phyloP scores from a whole-genome alignment of 257 asterid species.

The Gentiana dahurica region DNA sequence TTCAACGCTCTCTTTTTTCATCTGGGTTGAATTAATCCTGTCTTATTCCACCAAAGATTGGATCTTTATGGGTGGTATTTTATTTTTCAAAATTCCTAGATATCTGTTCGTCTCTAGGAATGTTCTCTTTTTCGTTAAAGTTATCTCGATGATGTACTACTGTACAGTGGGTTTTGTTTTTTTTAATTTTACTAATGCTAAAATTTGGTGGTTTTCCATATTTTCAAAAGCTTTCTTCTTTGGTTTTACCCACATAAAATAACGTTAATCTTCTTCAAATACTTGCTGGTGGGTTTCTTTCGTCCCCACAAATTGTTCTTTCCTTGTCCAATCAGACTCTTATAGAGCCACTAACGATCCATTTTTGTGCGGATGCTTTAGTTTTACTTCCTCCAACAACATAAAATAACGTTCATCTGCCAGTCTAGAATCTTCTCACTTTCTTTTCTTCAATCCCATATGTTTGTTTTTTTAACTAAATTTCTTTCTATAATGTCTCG shows the following conservation, averaged over 20 bases:
- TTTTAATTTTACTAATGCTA: constrained; percentile 14
- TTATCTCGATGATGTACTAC: constrained; percentile 6
- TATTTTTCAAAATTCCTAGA: neutral
- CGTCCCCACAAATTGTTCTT: constrained; percentile 21
- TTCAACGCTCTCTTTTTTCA: neutral
- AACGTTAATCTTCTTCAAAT: constrained; percentile 39
- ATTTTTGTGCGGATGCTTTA: constrained; percentile 14
- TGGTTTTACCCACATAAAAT: constrained; percentile 66
- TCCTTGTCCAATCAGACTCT: constrained; percentile 24
- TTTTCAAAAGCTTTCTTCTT: constrained; percentile 29
- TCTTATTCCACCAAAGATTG: constrained; percentile 8
- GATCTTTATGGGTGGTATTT: constrained; percentile 3
- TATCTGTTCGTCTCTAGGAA: neutral
- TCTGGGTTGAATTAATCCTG: constrained; percentile 2
- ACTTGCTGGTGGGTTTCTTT: constrained; percentile 11
- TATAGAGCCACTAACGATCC: constrained; percentile 6
- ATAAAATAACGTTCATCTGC: constrained; percentile 50
- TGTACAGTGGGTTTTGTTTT: too few relatives aligned
- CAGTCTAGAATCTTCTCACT: constrained; percentile 24
- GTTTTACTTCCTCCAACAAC: constrained; percentile 29
- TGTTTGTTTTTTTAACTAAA: constrained; percentile 18
- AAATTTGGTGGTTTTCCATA: constrained; percentile 33
- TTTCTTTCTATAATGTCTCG: constrained; percentile 7
- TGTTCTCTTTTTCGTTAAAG: neutral
- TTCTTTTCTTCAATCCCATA: neutral